Base-by-base conservation (phyloP, 2,329 filamentous ascomycete genomes). In the Purpureocillium takamizusanense region DNA sequence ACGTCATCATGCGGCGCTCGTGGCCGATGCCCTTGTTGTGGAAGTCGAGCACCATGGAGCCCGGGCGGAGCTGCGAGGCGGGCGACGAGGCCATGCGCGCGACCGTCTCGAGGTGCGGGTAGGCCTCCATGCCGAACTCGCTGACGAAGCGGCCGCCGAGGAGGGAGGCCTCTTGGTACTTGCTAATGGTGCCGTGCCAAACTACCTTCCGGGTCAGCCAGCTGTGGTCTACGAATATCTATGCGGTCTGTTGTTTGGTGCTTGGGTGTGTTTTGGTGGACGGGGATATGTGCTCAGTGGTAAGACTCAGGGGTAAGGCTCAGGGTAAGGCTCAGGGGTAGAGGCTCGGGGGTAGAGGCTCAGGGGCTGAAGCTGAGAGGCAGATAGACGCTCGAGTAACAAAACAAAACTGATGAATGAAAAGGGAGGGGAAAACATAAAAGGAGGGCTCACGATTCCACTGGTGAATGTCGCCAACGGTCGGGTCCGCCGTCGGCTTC, bases 21-120 rank as follows among this genome's bases (percentile, higher is more conserved):
- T 88, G 83, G 1, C 84, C 83, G 47, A 80, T 78, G 7, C 83
- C 85, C 59, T 90, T 90, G 61, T 90, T 90, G 61, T 88, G 85
- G 53, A 89, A 88, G 51, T 89, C 84, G 34, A 89, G 67, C 41
- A 81, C 80, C 43, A 79, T 78, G 4, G 81, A 86, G 46, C 86
- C 82, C 1, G 83, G 77, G 23, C 70, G 67, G 14, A 74, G 66
- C 21, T 25, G 21, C 21, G 21, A 25, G 21, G 21, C 21, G n/a
- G n/a, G n/a, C 21, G 21, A 25, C 21, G 21, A 25, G 6, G 21
- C 21, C 21, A 25, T 25, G 21, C 21, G 21, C 21, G 21, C 21
- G 6, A 38, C 82, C 72, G 33, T 65, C 55, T 12, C 59, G 54
- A 8, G 69, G 53, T 83, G 76, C 1, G 86, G 86, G 53, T 49